Conservation (phyloP, 257 asterid genomes). For the Ilex aquifolium region DNA sequence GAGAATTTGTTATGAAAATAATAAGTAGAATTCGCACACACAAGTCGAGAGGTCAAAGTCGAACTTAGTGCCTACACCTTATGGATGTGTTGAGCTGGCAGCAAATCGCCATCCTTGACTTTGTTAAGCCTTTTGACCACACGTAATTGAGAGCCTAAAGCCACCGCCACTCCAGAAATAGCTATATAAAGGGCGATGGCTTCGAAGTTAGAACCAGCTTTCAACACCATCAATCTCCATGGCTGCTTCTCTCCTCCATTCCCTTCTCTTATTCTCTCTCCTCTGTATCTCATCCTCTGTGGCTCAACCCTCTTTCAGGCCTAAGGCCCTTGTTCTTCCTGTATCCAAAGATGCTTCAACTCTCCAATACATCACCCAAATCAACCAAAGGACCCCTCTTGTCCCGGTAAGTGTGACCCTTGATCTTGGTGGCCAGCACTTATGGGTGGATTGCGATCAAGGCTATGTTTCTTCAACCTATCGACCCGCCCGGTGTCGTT, state of each 20-base stretch:
- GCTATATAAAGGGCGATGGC: no score
- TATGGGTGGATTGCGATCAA: slow-evolving; percentile 42
- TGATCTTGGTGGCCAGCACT: slow-evolving; percentile 32
- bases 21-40: no score
- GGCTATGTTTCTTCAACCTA: slow-evolving; percentile 49
- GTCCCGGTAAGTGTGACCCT: slow-evolving; percentile 25
- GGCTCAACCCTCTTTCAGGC: slow-evolving; percentile 16
- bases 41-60: no score
- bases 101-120: no score
- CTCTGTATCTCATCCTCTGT: slow-evolving; percentile 8
- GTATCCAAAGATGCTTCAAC: slow-evolving; percentile 31
- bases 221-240: slow-evolving; percentile 1
- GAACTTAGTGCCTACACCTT: no score
- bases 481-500: slow-evolving; percentile 44
- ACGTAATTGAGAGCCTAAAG: no score
- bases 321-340: slow-evolving; percentile 17
- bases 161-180: no score
- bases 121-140: no score
- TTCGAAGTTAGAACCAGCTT: no score
- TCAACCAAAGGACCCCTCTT: slow-evolving; percentile 33
- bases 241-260: slow-evolving; percentile 13
- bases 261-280: slow-evolving; percentile 6
- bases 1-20: no score
- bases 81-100: no score
- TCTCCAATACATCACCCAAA: slow-evolving; percentile 29